phyloP scores from a whole-genome alignment of 345 rosid species.

The Eucalyptus caleyi region DNA sequence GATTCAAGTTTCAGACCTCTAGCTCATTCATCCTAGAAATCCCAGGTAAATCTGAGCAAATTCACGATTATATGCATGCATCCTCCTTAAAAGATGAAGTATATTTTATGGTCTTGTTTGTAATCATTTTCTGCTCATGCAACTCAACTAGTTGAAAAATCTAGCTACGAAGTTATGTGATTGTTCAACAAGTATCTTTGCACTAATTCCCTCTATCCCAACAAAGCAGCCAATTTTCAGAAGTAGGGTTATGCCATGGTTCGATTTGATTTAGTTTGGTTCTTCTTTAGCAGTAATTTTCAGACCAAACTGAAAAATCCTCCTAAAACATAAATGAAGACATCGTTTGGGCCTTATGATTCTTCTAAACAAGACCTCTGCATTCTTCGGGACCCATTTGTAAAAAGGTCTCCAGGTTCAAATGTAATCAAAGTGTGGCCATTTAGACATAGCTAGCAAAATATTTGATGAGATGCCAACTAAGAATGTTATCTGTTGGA shows the following conservation, averaged over 20 bases:
- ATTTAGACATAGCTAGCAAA: conserved; percentile 24
- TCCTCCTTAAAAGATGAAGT: not conserved
- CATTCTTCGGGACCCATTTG: not conserved
- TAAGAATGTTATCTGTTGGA: conserved; percentile 61
- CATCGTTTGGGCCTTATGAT: not conserved
- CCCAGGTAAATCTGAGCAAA: not conserved
- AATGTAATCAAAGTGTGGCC: conserved; percentile 58
- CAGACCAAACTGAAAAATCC: not conserved
- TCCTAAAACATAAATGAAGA: not conserved
- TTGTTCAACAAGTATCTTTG: not conserved
- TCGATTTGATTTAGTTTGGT: not conserved
- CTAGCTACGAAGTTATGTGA: not conserved
- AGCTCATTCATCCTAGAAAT: not conserved
- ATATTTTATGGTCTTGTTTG: not conserved
- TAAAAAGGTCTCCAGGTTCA: not conserved
- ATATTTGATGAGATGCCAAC: conserved; percentile 31
- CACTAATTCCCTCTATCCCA: not conserved
- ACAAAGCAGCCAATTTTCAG: not conserved
- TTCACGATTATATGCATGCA: not conserved
- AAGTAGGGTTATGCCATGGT: not conserved
- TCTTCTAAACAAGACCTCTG: not conserved
- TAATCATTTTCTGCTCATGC: not conserved
- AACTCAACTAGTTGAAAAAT: not conserved
- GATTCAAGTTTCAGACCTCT: not conserved
- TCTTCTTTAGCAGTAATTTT: not conserved